phyloP scores from a whole-genome alignment of 2,329 filamentous ascomycete species.

The Paecilomyces formosus region DNA sequence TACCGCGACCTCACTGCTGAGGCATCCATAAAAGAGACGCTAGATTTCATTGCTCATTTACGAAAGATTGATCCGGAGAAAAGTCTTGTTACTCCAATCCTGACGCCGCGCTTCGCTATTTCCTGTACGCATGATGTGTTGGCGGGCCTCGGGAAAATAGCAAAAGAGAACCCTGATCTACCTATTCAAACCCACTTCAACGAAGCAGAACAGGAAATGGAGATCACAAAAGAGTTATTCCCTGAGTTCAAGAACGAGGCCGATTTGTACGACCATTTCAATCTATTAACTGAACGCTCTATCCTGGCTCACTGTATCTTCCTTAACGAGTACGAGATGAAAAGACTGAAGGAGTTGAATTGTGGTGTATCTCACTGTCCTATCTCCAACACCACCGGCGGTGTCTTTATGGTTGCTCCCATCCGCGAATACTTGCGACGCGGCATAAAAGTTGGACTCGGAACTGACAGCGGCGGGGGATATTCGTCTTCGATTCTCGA shows the following conservation, averaged over 20 bases:
- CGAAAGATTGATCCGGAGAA: constrained; percentile 37
- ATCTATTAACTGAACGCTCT: constrained; percentile 46
- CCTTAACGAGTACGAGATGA: constrained; percentile 51
- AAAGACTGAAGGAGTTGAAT: constrained; percentile 36
- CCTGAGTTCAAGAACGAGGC: constrained; percentile 50
- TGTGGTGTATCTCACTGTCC: constrained; percentile 61
- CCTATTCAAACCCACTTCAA: constrained; percentile 63
- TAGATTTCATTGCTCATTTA: constrained; percentile 44
- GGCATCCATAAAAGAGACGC: constrained; percentile 45
- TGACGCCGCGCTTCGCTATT: constrained; percentile 57
- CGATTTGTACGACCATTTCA: constrained; percentile 52
- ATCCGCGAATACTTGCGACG: constrained; percentile 50
- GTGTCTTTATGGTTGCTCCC: constrained; percentile 53
- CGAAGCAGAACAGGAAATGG: constrained; percentile 55
- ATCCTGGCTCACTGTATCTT: constrained; percentile 63
- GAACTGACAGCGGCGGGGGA: constrained; percentile 58
- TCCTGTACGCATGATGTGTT: constrained; percentile 52
- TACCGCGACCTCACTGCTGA: constrained; percentile 42
- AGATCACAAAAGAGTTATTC: constrained; percentile 49
- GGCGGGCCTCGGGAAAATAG: constrained; percentile 48
- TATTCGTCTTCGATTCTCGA: constrained; percentile 50
- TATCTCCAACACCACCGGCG: constrained; percentile 54
- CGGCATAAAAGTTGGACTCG: constrained; percentile 59
- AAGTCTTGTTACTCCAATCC: constrained; percentile 41
- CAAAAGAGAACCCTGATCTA: constrained; percentile 40